Evolutionary conservation across 768 basidiomycete genomes (phyloP).

Genomic region (Mycena indigotica): DNA sequence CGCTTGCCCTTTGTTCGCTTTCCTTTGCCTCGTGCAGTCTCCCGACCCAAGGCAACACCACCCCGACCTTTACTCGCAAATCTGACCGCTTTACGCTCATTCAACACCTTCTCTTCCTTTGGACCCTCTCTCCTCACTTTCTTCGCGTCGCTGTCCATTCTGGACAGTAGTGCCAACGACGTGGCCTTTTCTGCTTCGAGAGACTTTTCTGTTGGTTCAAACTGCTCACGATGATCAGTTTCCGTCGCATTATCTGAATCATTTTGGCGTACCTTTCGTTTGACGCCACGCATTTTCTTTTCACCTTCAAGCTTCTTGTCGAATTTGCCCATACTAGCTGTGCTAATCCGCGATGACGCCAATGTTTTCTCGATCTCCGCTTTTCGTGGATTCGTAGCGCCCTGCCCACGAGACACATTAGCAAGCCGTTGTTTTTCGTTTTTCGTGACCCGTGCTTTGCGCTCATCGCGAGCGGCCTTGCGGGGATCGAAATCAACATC

Average conservation of each 20-base stretch:
- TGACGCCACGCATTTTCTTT: conserved; percentile 82
- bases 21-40: conserved; percentile 31
- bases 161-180: conserved; percentile 74
- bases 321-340: conserved; percentile 95
- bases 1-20: background rate
- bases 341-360: conserved; percentile 76
- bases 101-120: conserved; percentile 62
- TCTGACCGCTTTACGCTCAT: conserved; percentile 87
- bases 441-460: conserved; percentile 81
- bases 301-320: conserved; percentile 91
- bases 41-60: conserved; percentile 56
- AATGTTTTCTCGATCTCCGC: conserved; percentile 74
- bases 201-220: conserved; percentile 78
- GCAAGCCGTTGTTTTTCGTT: conserved; percentile 77
- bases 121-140: conserved; percentile 53
- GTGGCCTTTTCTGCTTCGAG: conserved; percentile 67
- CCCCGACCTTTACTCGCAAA: conserved; percentile 72
- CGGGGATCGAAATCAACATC: conserved; percentile 82
- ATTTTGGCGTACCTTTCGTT: conserved; percentile 75
- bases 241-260: background rate
- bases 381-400: conserved; percentile 53
- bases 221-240: conserved; percentile 47
- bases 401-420: conserved; percentile 64
- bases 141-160: conserved; percentile 73
- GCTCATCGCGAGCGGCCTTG: conserved; percentile 71